Percentiles rank a stretch among this genome's conserved stretches.
These are phyloP conservation scores for Penicillium roqueforti DNA, from an alignment of 495 filamentous ascomycete genomes.

Conservation along the genomic window DNA sequence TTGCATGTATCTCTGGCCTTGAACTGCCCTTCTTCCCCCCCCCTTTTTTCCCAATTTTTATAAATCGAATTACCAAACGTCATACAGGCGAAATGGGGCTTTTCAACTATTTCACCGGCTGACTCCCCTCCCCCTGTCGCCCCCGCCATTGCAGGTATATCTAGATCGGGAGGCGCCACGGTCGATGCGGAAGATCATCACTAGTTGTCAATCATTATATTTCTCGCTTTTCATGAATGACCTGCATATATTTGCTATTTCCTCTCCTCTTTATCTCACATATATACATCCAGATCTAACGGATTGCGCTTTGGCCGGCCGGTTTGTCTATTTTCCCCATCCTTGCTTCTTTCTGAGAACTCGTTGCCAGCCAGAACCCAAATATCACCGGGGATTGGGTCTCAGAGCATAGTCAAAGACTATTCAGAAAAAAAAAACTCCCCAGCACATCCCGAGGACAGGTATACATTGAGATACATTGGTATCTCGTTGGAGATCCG, in stretches of 20 bases:
- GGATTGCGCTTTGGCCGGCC: constrained; percentile 13
- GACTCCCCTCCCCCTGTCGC: constrained; percentile 8
- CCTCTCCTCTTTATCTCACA: constrained; percentile 1
- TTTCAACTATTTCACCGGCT: constrained; percentile 8
- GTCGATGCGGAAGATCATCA: constrained; percentile 21
- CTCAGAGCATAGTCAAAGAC: background rate
- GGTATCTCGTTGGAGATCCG: background rate
- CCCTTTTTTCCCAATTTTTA: background rate
- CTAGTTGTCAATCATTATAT: constrained; percentile 22
- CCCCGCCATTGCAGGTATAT: constrained; percentile 11
- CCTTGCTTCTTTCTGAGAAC: constrained; percentile 14
- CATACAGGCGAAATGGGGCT: constrained; percentile 15
- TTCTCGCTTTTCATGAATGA: constrained; percentile 11
- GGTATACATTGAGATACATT: constrained; percentile 6
- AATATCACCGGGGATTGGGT: constrained; percentile 3
- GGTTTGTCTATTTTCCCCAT: constrained; percentile 13
- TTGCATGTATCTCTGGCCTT: constrained; percentile 22
- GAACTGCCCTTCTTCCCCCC: constrained; percentile 12
- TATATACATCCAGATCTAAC: constrained; percentile 14
- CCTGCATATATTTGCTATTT: constrained; percentile 19
- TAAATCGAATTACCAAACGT: constrained; percentile 15
- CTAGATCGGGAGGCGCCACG: constrained; percentile 14
- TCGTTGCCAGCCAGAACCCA: constrained; percentile 16
- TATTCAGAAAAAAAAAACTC: background rate
- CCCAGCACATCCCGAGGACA: background rate